Percentiles rank a stretch among this genome's conserved stretches.
These are phyloP conservation scores for Cryptococcus amylolentus DNA, from an alignment of 1,284 basidiomycete species.

Conservation along the genomic window DNA sequence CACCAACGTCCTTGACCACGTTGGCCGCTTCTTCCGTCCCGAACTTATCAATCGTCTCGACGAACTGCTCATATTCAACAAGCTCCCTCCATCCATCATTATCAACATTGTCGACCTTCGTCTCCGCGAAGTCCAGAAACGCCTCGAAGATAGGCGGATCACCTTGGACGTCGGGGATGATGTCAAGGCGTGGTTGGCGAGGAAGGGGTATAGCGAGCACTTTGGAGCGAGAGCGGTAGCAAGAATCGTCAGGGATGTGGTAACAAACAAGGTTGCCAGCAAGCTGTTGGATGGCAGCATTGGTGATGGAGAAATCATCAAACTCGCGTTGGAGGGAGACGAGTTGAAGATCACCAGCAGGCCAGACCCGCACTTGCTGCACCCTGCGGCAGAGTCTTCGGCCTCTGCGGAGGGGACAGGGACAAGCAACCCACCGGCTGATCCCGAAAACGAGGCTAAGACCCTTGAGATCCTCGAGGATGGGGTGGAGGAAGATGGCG, in stretches of 20 bases:
- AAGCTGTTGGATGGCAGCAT: constrained; percentile 71
- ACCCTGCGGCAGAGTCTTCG: neutral
- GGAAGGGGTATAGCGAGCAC: constrained; percentile 75
- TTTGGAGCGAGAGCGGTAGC: constrained; percentile 83
- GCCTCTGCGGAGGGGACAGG: neutral
- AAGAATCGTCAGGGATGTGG: constrained; percentile 70
- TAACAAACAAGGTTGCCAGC: constrained; percentile 72
- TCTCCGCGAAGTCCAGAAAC: constrained; percentile 66
- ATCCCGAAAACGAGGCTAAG: constrained; percentile 8
- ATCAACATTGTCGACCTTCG: constrained; percentile 72
- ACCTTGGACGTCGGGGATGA: constrained; percentile 64
- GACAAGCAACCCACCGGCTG: neutral
- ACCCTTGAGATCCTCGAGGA: constrained; percentile 27
- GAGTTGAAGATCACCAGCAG: constrained; percentile 40
- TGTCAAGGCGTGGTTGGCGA: constrained; percentile 69
- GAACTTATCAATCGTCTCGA: constrained; percentile 88
- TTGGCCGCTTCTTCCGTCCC: constrained; percentile 77
- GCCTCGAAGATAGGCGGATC: constrained; percentile 66
- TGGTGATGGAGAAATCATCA: constrained; percentile 64
- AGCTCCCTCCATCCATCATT: constrained; percentile 69
- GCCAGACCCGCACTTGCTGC: constrained; percentile 14
- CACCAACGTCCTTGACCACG: constrained; percentile 68
- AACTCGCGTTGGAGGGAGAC: constrained; percentile 55
- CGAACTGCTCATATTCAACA: constrained; percentile 84
- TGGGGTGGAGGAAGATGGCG: constrained; percentile 14